These are phyloP conservation scores for Triticum timopheevii DNA, from an alignment of 176 grass and related monocot species.

Conservation along the genomic window DNA sequence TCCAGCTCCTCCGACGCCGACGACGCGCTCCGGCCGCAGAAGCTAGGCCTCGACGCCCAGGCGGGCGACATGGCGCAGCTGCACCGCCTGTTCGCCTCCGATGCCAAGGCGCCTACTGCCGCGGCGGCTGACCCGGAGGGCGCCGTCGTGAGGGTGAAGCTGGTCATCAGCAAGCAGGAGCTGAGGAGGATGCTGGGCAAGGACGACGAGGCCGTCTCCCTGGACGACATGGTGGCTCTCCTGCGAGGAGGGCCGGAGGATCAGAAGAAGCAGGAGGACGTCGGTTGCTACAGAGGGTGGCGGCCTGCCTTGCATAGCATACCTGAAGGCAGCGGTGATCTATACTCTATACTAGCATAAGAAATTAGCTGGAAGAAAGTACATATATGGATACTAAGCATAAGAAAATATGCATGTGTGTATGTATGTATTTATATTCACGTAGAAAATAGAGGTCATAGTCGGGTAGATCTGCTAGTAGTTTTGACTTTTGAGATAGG, in stretches of 20 bases:
- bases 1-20: background rate
- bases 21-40: background rate
- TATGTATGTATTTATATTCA: background rate
- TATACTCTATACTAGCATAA: background rate
- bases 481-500: conserved; percentile 36
- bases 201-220: conserved; percentile 24
- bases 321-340: conserved; percentile 56
- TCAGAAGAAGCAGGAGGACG: background rate
- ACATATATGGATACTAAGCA: conserved; percentile 28
- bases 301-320: conserved; percentile 67
- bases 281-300: conserved; percentile 41
- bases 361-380: background rate
- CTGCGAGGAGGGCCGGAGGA: conserved; percentile 29
- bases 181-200: conserved; percentile 55
- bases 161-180: conserved; percentile 73
- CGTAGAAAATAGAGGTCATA: background rate
- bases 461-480: background rate
- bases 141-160: conserved; percentile 58
- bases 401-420: background rate
- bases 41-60: background rate
- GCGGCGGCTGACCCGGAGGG: background rate
- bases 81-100: conserved; percentile 12
- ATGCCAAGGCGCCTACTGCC: too few relatives aligned
- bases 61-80: conserved; percentile 22
- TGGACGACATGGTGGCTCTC: conserved; percentile 44